These are phyloP conservation scores for Aspergillus sclerotioniger DNA, from an alignment of 495 filamentous ascomycete genomes.

Conservation along the genomic window DNA sequence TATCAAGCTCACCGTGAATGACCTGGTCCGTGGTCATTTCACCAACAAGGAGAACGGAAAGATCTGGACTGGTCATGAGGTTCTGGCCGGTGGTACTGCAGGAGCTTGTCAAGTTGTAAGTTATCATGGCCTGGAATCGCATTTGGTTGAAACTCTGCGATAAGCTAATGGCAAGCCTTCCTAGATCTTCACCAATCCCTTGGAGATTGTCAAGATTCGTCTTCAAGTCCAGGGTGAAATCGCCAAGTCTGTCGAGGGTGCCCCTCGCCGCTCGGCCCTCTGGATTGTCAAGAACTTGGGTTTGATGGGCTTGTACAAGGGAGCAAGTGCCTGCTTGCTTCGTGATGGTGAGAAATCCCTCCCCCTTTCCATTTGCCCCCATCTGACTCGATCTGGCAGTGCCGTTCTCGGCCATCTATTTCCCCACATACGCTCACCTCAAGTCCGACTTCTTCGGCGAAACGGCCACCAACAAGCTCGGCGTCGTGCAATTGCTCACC, in stretches of 20 bases:
- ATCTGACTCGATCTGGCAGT: constrained; percentile 42
- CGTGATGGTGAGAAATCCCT: constrained; percentile 59
- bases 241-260: constrained; percentile 79
- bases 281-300: constrained; percentile 97
- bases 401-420: constrained; percentile 98
- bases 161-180: constrained; percentile 5
- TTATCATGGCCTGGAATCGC: constrained; percentile 14
- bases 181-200: constrained; percentile 91
- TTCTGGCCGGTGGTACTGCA: constrained; percentile 85
- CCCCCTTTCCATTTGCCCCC: not conserved
- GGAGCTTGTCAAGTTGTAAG: constrained; percentile 95
- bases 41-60: constrained; percentile 72
- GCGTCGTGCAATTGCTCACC: constrained; percentile 86
- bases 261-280: constrained; percentile 83
- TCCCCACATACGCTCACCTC: constrained; percentile 92
- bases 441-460: constrained; percentile 95
- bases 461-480: constrained; percentile 81
- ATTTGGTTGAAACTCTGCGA: not conserved
- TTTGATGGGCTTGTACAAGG: constrained; percentile 95
- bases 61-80: constrained; percentile 69
- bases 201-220: constrained; percentile 99
- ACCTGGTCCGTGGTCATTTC: constrained; percentile 76
- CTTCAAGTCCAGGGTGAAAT: constrained; percentile 97
- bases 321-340: constrained; percentile 90
- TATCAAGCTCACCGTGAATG: constrained; percentile 98